phyloP scores from a whole-genome alignment of 768 basidiomycete species.

The Tulasnella sp. region DNA sequence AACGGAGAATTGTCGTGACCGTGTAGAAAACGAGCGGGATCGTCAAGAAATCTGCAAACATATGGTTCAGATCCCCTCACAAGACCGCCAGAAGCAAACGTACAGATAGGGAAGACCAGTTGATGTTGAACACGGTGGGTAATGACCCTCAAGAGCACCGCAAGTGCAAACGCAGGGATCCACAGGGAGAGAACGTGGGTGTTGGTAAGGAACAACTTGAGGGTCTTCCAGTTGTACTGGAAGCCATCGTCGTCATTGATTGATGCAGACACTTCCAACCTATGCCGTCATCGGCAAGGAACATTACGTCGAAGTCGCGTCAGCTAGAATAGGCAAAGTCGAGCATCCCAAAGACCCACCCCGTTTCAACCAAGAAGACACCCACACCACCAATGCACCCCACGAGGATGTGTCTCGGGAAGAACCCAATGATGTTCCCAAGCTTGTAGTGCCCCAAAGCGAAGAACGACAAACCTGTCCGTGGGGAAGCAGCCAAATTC shows the following conservation, averaged over 20 bases:
- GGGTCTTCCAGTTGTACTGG: constrained; percentile 46
- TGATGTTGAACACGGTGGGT: constrained; percentile 76
- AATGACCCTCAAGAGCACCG: constrained; percentile 63
- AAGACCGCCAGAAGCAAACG: constrained; percentile 32
- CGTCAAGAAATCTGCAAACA: constrained; percentile 50
- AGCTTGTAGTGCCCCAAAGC: constrained; percentile 73
- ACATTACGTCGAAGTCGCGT: not conserved
- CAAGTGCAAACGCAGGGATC: constrained; percentile 65
- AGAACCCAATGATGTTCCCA: constrained; percentile 83
- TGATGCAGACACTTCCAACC: constrained; percentile 74
- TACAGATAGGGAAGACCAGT: constrained; percentile 79
- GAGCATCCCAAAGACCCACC: too few species aligned
- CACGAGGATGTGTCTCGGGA: constrained; percentile 93
- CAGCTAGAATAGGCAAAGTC: too few species aligned
- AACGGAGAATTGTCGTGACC: constrained; percentile 47
- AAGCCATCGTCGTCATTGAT: constrained; percentile 66
- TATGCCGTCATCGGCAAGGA: constrained; percentile 25
- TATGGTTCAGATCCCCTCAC: not conserved
- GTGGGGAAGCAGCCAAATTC: not conserved
- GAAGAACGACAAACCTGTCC: constrained; percentile 66
- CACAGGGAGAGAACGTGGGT: constrained; percentile 57
- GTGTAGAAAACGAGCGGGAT: constrained; percentile 81
- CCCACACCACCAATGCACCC: constrained; percentile 97
- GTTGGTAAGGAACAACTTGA: constrained; percentile 57
- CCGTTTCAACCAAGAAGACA: constrained; percentile 80